phyloP scores from a whole-genome alignment of 768 basidiomycete species.

The Suillus bovinus region DNA sequence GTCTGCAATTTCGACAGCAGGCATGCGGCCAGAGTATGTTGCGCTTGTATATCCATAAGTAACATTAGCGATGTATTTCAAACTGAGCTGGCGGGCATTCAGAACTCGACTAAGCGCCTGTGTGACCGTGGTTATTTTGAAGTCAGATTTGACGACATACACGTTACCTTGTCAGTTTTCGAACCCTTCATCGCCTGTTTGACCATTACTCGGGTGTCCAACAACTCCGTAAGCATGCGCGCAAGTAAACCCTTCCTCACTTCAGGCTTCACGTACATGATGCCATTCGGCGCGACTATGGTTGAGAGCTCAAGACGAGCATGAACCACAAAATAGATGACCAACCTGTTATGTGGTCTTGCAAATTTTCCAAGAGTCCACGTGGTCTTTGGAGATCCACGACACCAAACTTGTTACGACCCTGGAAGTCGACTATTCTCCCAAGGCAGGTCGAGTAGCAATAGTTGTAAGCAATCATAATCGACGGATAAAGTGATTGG shows the following conservation, averaged over 20 bases:
- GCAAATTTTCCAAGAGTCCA: conserved; percentile 66
- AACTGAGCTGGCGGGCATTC: conserved; percentile 87
- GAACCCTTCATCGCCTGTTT: conserved; percentile 93
- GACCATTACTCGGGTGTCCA: conserved; percentile 97
- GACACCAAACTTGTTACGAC: conserved; percentile 86
- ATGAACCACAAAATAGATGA: conserved; percentile 1
- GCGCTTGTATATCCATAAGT: conserved; percentile 97
- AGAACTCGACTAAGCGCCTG: conserved; percentile 76
- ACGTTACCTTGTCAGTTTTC: conserved; percentile 68
- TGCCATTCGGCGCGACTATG: conserved; percentile 91
- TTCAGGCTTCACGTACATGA: conserved; percentile 86
- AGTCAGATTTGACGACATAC: conserved; percentile 6
- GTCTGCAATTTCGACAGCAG: conserved; percentile 96
- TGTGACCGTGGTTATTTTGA: conserved; percentile 5
- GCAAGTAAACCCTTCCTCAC: conserved; percentile 85
- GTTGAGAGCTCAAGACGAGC: neutral
- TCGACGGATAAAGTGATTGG: conserved; percentile 92
- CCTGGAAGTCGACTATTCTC: conserved; percentile 83
- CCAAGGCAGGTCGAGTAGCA: conserved; percentile 97
- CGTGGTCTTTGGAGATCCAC: conserved; percentile 65
- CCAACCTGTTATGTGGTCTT: conserved; percentile 78
- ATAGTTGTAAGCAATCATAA: conserved; percentile 99
- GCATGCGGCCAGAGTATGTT: conserved; percentile 95
- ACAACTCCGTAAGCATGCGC: conserved; percentile 88
- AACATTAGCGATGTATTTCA: conserved; percentile 93